These are phyloP conservation scores for Kwoniella sp. DNA, from an alignment of 768 basidiomycete species.

Conservation along the genomic window DNA sequence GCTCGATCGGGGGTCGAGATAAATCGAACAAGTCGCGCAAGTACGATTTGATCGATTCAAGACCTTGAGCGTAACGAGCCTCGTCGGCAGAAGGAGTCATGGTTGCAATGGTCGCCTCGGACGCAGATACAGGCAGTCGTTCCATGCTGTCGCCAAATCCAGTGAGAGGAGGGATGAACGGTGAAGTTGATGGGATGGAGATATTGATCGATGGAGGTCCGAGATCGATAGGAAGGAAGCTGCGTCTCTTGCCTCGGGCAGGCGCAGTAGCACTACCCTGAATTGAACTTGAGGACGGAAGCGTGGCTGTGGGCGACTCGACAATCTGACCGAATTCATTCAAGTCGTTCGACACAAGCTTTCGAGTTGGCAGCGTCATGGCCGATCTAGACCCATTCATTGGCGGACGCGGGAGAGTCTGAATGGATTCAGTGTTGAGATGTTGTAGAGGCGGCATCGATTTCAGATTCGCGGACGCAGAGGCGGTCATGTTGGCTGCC, in stretches of 20 bases:
- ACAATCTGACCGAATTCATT: constrained; percentile 39
- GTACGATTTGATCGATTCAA: constrained; percentile 93
- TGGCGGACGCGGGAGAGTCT: constrained; percentile 32
- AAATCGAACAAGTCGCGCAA: constrained; percentile 94
- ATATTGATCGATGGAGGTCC: constrained; percentile 66
- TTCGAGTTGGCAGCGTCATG: constrained; percentile 41
- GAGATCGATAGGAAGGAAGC: constrained; percentile 80
- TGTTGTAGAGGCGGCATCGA: constrained; percentile 29
- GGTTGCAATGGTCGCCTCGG: constrained; percentile 27
- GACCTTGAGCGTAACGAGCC: constrained; percentile 58
- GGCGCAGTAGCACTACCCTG: constrained; percentile 23
- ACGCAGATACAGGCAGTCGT: constrained; percentile 9
- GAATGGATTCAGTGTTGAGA: constrained; percentile 32
- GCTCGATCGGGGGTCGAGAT: constrained; percentile 66
- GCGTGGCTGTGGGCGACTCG: constrained; percentile 12
- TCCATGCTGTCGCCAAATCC: constrained; percentile 17
- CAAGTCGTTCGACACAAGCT: constrained; percentile 15
- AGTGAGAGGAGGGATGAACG: constrained; percentile 60
- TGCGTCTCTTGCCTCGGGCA: constrained; percentile 71
- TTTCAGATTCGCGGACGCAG: constrained; percentile 39
- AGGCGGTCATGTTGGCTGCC: constrained; percentile 23
- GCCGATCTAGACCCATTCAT: constrained; percentile 31
- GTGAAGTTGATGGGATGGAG: constrained; percentile 66
- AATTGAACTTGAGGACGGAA: constrained; percentile 22
- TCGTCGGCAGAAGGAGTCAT: constrained; percentile 26